A percentile compares a stretch with the other conserved stretches of the same genome.
phyloP scores from a whole-genome alignment of 2,329 filamentous ascomycete genomes.

The Aspergillus pseudonomiae region DNA sequence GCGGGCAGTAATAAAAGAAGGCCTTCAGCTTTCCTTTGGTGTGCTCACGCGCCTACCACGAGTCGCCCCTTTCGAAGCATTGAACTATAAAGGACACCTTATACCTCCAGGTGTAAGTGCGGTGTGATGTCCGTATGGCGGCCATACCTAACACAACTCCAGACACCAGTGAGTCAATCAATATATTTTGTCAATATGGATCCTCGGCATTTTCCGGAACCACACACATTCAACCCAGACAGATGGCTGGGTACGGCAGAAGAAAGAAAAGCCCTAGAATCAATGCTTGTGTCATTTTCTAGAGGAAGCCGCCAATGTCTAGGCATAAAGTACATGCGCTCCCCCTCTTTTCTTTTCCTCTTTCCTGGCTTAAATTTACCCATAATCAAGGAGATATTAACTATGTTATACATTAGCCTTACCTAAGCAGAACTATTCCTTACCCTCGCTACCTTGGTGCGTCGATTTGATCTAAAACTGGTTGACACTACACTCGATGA shows the following conservation, averaged over 20 bases:
- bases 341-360: not conserved
- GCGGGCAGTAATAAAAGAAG: conserved; percentile 3
- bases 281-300: not conserved
- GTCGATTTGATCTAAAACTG: not conserved
- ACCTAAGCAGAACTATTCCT: not conserved
- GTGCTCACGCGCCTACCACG: not conserved
- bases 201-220: not conserved
- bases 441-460: not conserved
- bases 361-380: not conserved
- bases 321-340: not conserved
- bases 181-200: not conserved
- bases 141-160: not conserved
- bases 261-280: not conserved
- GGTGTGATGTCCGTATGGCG: too few species aligned
- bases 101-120: not conserved
- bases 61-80: not conserved
- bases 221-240: not conserved
- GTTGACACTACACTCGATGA: not conserved
- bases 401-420: not conserved
- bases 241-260: not conserved
- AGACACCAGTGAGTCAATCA: not conserved
- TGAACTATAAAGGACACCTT: not conserved
- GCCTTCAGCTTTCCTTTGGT: conserved; percentile 8
- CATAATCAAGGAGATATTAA: not conserved
- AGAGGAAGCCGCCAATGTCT: not conserved